Evolutionary conservation across 2,329 filamentous ascomycete genomes (phyloP), one percentile per base, ranked within the genome.

Genomic region (Elsinoe arachidis): DNA sequence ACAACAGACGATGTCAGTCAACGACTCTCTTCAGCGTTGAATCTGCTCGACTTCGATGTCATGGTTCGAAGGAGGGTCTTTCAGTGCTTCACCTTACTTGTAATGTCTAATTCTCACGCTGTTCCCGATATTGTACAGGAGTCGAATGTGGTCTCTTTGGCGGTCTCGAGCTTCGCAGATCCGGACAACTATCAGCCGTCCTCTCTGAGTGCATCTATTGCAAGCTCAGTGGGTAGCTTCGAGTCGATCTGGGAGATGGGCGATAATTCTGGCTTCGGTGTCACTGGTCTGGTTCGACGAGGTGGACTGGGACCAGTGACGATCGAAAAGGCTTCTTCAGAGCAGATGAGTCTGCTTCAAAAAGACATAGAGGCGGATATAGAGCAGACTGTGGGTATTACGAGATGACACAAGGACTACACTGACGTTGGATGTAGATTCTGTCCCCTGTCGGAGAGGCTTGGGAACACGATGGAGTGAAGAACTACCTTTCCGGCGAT

Each of bases 191-290:
- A 95, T 67, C 84, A 84, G 0, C 85, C 88, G 14, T 92, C 84
- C 65, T 92, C 90, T 1, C 71, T 97, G 49, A 95, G 92, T 66
- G 87, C 89, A 12, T 90, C 91, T 0, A 96, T 99, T 66, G 92
- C 92, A 15, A 93, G 86, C 63, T 88, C 91, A 14, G 88, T 90
- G 1, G 90, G 88, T 5, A 87, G 84, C 2, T 96, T 97, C 66
- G 93, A 99, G 65, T 91, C 85, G 0, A 83, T 99, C 38, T 99
- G 93, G 93, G 92, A 97, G 61, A 82, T 96, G 5, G 87, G 85
- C 7, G 93, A 99, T 69, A 97, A 97, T 67, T 91, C 86, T 64
- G 92, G 91, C 1, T 97, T 96, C 70, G 93, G 95, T 2, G 86
- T 99, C 14, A 95, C 89, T 9, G 89, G 91, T 1, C 76, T 97